phyloP scores from a whole-genome alignment of 306 rosid genomes.

The Fragaria vesca region DNA sequence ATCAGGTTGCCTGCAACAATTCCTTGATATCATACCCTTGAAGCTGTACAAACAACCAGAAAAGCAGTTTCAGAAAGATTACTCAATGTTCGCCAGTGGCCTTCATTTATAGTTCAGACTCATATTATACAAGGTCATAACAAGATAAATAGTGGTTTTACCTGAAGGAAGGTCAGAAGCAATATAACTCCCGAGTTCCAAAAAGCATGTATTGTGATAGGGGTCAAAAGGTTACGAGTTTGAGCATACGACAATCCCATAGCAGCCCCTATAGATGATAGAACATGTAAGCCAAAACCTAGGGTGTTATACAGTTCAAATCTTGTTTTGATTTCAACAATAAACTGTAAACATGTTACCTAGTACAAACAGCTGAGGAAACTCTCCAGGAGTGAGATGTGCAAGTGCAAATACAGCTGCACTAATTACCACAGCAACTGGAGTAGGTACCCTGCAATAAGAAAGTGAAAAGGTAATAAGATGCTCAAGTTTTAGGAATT shows the following conservation, averaged over 20 bases:
- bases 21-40: conserved; percentile 98
- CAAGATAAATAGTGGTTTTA: conserved; percentile 16
- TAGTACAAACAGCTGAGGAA: conserved; percentile 92
- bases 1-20: conserved; percentile 74
- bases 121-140: background rate
- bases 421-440: conserved; percentile 70
- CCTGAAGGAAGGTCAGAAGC: conserved; percentile 88
- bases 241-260: conserved; percentile 95
- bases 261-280: conserved; percentile 56
- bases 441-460: conserved; percentile 85
- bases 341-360: conserved; percentile 45
- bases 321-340: background rate
- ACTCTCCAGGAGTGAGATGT: conserved; percentile 96
- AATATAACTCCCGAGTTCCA: conserved; percentile 97
- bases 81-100: background rate
- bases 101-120: background rate
- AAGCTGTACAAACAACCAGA: conserved; percentile 46
- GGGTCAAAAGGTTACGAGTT: conserved; percentile 91
- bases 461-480: background rate
- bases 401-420: conserved; percentile 91
- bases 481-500: background rate
- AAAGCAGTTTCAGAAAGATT: conserved; percentile 21
- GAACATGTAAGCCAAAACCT: background rate
- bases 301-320: background rate
- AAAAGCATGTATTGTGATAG: conserved; percentile 90